Evolutionary conservation across 2,329 filamentous ascomycete species (phyloP).

Genomic region (Monosporascus sp.): DNA sequence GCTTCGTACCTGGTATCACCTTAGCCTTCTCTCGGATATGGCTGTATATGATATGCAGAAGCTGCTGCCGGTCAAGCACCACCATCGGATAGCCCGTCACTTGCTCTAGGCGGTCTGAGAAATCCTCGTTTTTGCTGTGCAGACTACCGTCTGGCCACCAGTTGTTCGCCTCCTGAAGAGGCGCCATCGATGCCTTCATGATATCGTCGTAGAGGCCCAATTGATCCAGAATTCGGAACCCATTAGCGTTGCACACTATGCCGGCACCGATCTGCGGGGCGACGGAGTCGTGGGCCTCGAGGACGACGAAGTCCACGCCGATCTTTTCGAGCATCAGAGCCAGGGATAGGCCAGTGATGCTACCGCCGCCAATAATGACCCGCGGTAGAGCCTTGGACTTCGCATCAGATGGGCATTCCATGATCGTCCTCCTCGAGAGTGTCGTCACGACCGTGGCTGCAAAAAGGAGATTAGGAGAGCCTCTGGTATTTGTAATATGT

Average conservation of each 20-base stretch:
- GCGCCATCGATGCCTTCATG: slow-evolving; percentile 4
- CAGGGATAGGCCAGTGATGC: slow-evolving; percentile 31
- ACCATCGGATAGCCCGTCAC: slow-evolving; percentile 9
- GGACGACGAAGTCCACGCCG: slow-evolving; percentile 37
- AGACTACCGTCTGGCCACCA: slow-evolving; percentile 4
- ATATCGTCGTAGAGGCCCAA: slow-evolving; percentile 31
- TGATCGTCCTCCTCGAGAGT: neutral
- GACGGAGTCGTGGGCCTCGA: slow-evolving; percentile 31
- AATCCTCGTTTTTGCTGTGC: neutral
- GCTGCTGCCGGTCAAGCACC: slow-evolving; percentile 15
- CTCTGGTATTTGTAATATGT: neutral
- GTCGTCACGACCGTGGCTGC: neutral
- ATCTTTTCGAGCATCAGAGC: slow-evolving; percentile 33
- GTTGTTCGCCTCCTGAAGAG: slow-evolving; percentile 1
- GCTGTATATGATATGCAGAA: slow-evolving; percentile 15
- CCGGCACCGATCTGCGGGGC: slow-evolving; percentile 34
- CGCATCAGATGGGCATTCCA: neutral
- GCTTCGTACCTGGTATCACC: slow-evolving; percentile 15
- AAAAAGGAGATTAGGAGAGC: neutral
- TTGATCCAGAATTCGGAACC: slow-evolving; percentile 35
- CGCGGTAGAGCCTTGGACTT: neutral
- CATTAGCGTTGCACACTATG: slow-evolving; percentile 32
- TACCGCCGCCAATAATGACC: slow-evolving; percentile 13
- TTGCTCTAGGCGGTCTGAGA: slow-evolving; percentile 4
- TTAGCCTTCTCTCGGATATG: slow-evolving; percentile 18